Conservation (phyloP, 2,329 filamentous ascomycete species). For the Coniella vitis region DNA sequence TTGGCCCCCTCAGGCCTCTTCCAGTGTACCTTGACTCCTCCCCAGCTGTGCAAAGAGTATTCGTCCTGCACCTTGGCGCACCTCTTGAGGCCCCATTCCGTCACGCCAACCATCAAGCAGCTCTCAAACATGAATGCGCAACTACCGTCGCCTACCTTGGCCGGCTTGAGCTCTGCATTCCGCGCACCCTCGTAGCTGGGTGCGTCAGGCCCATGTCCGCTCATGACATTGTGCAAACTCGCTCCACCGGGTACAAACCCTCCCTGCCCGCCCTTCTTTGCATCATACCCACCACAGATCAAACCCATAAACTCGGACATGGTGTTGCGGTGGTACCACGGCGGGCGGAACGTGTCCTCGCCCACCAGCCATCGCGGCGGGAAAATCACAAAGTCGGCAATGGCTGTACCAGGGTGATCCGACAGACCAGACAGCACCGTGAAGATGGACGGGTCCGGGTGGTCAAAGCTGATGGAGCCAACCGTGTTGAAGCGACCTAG, state of each 20-base stretch:
- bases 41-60: slow-evolving; percentile 81
- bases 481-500: slow-evolving; percentile 70
- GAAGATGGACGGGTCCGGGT: slow-evolving; percentile 73
- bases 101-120: slow-evolving; percentile 63
- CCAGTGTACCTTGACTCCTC: slow-evolving; percentile 51
- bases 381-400: slow-evolving; percentile 68
- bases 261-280: slow-evolving; percentile 46
- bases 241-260: slow-evolving; percentile 55
- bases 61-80: slow-evolving; percentile 55
- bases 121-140: slow-evolving; percentile 67
- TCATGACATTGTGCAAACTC: slow-evolving; percentile 64
- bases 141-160: slow-evolving; percentile 52
- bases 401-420: slow-evolving; percentile 53
- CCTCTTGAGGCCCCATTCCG: slow-evolving; percentile 58
- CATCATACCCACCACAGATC: slow-evolving; percentile 53
- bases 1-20: slow-evolving; percentile 15
- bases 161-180: slow-evolving; percentile 46
- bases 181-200: slow-evolving; percentile 50
- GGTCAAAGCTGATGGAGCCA: slow-evolving; percentile 66
- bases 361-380: slow-evolving; percentile 64
- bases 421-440: slow-evolving; percentile 62
- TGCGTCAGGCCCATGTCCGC: slow-evolving; percentile 57
- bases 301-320: slow-evolving; percentile 61
- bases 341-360: slow-evolving; percentile 63
- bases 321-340: slow-evolving; percentile 66